These are phyloP conservation scores for Dispira parvispora DNA, from an alignment of 192 early-diverging fungal species.

Conservation along the genomic window DNA sequence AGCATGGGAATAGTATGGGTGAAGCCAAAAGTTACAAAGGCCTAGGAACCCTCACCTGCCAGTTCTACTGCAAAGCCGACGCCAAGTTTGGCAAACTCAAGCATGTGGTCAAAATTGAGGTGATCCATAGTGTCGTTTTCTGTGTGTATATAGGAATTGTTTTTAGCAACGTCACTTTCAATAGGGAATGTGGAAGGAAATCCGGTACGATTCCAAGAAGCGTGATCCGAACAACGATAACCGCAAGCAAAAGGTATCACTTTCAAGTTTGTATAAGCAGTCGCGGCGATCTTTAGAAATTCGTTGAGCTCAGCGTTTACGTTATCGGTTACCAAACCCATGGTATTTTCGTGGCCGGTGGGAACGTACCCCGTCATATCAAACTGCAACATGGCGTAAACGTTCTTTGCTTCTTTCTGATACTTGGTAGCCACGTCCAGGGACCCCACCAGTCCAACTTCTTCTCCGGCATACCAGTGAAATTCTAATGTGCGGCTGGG, in stretches of 20 bases:
- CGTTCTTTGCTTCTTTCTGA: constrained; percentile 23
- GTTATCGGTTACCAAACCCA: constrained; percentile 70
- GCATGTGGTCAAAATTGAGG: constrained; percentile 63
- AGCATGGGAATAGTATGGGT: no score
- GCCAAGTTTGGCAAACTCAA: constrained; percentile 58
- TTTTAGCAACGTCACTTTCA: constrained; percentile 41
- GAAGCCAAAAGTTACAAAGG: no score
- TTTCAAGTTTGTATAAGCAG: constrained; percentile 16
- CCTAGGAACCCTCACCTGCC: constrained; percentile 10
- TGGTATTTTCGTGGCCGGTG: constrained; percentile 34
- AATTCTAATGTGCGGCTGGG: constrained; percentile 69
- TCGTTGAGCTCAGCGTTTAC: constrained; percentile 30
- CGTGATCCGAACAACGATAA: constrained; percentile 63
- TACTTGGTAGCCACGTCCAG: constrained; percentile 60
- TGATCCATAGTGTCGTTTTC: constrained; percentile 44
- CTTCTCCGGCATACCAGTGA: constrained; percentile 83
- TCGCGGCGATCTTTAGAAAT: neutral
- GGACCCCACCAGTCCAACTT: constrained; percentile 75
- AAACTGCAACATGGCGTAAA: constrained; percentile 67
- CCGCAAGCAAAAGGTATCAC: constrained; percentile 17
- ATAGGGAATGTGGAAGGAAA: constrained; percentile 63
- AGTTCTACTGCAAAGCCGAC: constrained; percentile 70
- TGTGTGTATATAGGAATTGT: constrained; percentile 62
- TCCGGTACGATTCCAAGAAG: constrained; percentile 67
- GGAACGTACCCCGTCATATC: constrained; percentile 77